Evolutionary conservation across 2,329 filamentous ascomycete genomes (phyloP), one percentile per base, ranked within the genome.

Genomic region (Paracoccidioides lutzii): DNA sequence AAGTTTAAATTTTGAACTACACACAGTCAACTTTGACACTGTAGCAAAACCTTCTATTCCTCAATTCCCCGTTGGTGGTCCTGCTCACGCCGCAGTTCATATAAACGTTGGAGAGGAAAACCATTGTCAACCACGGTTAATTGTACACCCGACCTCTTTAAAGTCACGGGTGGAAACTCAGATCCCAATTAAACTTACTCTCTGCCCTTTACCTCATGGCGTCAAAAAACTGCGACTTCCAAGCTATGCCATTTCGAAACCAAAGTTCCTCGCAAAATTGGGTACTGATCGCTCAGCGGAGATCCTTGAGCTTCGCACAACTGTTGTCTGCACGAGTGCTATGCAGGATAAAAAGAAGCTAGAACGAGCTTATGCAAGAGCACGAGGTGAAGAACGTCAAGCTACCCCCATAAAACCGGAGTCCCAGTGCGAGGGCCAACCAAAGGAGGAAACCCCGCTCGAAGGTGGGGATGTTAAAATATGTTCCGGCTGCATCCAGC

Each of bases 91-190:
- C 0, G 60, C 66, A 4, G 60, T 64, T 8, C 65, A 64, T 57
- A 62, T 55, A n/a, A 63, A 58, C 44, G 52, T 63, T 33, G 63
- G 66, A 33, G 62, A 66, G 50, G 68, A 72, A 32, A 63, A 60
- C 8, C 60, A 68, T 5, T 63, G 71, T 32, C 69, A 68, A 40
- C 73, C 75, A 28, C 63, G 70, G 52, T 69, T 88, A 42, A 79
- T 78, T 10, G 81, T 88, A 45, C 78, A 84, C 59, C 81, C 83
- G 4, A 87, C 82, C 3, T 85, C 85, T 4, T 68, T 81, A 56
- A 97, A 96, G 71, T 95, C 90, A 14, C 84, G 93, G 28, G 93
- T 97, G 15, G 93, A 98, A 74, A 97, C 93, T 0, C 93, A 97
- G 67, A 96, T 97, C 62, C 88, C 87, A 7, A 88, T 96, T 62